Conservation (phyloP, 805 yeast genomes). For the Yarrowia deformans region DNA sequence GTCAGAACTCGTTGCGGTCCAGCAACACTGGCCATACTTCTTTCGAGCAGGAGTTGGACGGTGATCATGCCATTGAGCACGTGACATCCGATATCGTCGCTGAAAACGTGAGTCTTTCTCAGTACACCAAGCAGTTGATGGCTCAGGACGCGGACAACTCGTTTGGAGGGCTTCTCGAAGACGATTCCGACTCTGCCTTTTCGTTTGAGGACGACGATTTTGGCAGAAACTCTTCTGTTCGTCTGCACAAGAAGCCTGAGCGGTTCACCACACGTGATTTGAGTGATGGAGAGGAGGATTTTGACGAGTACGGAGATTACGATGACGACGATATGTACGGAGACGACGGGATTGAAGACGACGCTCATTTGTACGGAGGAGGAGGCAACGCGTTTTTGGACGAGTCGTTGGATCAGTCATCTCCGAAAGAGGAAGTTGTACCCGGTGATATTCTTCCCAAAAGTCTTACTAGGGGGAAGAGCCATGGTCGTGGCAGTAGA, state of each 20-base stretch:
- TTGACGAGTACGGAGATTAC: background rate
- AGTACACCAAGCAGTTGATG: conserved; percentile 12
- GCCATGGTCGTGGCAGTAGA: conserved; percentile 2
- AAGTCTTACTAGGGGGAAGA: background rate
- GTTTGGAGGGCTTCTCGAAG: background rate
- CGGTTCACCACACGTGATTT: conserved; percentile 1
- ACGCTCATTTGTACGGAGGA: conserved; percentile 18
- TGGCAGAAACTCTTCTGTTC: conserved; percentile 37
- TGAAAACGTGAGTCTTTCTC: background rate
- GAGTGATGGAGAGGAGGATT: conserved; percentile 17
- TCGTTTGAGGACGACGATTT: conserved; percentile 38
- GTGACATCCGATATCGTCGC: background rate
- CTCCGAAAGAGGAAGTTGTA: background rate
- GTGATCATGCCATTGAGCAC: background rate
- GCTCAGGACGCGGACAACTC: background rate
- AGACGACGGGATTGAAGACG: conserved; percentile 8
- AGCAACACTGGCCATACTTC: conserved; percentile 31
- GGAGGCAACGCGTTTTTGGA: conserved; percentile 17
- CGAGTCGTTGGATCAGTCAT: background rate
- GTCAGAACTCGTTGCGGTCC: conserved; percentile 4
- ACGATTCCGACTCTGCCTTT: conserved; percentile 21
- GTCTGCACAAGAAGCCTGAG: conserved; percentile 29
- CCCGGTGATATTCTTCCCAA: conserved; percentile 2
- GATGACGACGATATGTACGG: conserved; percentile 16
- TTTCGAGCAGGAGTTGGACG: background rate